A percentile compares a stretch with the other conserved stretches of the same genome.
Evolutionary conservation across 257 asterid species (phyloP).

Genomic region (Lithospermum erythrorhizon): DNA sequence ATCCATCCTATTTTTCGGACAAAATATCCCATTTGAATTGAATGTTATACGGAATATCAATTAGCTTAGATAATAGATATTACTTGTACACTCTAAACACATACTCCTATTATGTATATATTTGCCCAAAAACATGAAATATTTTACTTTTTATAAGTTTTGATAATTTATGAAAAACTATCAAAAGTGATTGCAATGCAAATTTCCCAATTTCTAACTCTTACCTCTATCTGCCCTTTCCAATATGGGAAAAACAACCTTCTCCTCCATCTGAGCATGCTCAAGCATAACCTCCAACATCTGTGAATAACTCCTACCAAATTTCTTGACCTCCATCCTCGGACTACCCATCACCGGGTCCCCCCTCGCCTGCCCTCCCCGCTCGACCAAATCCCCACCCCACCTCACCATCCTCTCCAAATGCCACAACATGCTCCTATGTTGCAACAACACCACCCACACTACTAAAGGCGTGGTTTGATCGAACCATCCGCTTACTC

Average conservation of each 20-base stretch:
- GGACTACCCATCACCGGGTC: slow-evolving; percentile 90
- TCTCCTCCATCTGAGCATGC: slow-evolving; percentile 99
- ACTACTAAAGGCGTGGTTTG: slow-evolving; percentile 80
- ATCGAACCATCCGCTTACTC: slow-evolving; percentile 68
- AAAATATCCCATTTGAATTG: no score
- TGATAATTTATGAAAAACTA: no score
- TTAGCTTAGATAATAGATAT: no score
- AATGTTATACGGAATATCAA: no score
- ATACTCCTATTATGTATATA: no score
- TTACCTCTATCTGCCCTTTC: slow-evolving; percentile 90
- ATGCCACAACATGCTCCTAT: slow-evolving; percentile 79
- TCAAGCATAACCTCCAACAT: slow-evolving; percentile 71
- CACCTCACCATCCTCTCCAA: slow-evolving; percentile 90
- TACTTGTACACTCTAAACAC: no score
- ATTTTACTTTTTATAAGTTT: no score
- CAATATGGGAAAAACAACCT: slow-evolving; percentile 73
- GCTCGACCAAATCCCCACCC: slow-evolving; percentile 74
- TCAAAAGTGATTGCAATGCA: not conserved
- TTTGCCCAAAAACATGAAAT: no score
- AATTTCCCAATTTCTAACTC: not conserved
- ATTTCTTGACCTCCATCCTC: slow-evolving; percentile 84
- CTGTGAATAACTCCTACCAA: slow-evolving; percentile 58
- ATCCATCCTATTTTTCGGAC: no score
- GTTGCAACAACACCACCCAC: slow-evolving; percentile 84
- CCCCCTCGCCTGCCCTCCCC: slow-evolving; percentile 70